Conservation (phyloP, 2,329 filamentous ascomycete genomes). For the Exophiala aquamarina region DNA sequence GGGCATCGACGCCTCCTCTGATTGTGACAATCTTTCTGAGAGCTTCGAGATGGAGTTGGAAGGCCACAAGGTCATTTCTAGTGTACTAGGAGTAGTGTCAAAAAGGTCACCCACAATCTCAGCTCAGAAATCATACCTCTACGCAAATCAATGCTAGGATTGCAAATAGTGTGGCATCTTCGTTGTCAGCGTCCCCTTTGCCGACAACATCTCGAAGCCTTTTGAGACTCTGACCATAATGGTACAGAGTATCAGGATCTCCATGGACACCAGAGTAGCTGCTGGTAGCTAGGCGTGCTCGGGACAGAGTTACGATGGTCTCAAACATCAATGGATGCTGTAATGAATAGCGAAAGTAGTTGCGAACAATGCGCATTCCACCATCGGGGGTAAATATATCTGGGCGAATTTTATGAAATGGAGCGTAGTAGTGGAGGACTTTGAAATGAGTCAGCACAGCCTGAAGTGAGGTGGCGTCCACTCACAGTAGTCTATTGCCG, state of each 20-base stretch:
- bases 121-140: neutral
- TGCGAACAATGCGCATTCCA: neutral
- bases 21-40: neutral
- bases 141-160: slow-evolving; percentile 2
- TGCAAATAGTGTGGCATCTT: slow-evolving; percentile 2
- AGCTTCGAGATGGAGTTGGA: neutral
- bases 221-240: neutral
- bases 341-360: slow-evolving; percentile 1
- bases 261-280: neutral
- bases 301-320: neutral
- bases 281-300: neutral
- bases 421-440: slow-evolving; percentile 1
- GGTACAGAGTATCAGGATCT: neutral
- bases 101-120: no score
- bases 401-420: neutral
- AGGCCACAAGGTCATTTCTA: neutral
- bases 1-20: slow-evolving; percentile 1
- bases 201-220: neutral
- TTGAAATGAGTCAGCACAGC: no score
- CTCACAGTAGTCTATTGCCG: slow-evolving; percentile 3
- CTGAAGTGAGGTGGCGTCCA: neutral
- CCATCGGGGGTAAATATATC: neutral
- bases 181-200: neutral
- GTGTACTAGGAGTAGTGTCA: neutral
- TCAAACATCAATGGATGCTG: slow-evolving; percentile 2